These are phyloP conservation scores for Phytophthora agathidicida DNA, from an alignment of 352 stramenopile genomes.

Conservation along the genomic window DNA sequence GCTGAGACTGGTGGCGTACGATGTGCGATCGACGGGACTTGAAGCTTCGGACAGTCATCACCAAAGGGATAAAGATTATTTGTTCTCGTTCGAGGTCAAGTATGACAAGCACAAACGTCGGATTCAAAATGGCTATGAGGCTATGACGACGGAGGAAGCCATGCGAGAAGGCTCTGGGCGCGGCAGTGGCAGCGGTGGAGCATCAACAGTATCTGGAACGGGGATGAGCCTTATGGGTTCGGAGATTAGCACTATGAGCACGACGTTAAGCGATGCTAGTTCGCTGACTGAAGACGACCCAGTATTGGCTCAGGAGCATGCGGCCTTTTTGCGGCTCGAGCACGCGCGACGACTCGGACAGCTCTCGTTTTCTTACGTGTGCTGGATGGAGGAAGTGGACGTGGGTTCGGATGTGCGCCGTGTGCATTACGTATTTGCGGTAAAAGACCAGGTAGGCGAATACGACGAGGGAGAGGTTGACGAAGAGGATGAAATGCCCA, in stretches of 20 bases:
- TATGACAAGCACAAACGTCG: conserved; percentile 39
- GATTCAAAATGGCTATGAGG: conserved; percentile 7
- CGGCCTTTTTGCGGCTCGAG: conserved; percentile 44
- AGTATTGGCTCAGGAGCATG: conserved; percentile 37
- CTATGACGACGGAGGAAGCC: conserved; percentile 10
- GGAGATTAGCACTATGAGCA: conserved; percentile 59
- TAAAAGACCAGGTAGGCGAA: conserved; percentile 38
- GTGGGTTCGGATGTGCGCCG: conserved; percentile 57
- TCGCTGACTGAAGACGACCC: conserved; percentile 53
- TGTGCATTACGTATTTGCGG: conserved; percentile 71
- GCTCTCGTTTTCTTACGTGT: conserved; percentile 59
- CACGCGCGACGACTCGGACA: conserved; percentile 49
- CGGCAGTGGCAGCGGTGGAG: conserved; percentile 15
- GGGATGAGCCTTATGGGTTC: conserved; percentile 35
- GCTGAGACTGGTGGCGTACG: conserved; percentile 77
- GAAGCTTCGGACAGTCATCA: conserved; percentile 41
- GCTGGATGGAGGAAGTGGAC: conserved; percentile 82
- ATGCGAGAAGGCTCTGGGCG: conserved; percentile 8
- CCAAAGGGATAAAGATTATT: conserved; percentile 70
- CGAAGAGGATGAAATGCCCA: conserved; percentile 5
- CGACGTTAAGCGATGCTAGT: conserved; percentile 56
- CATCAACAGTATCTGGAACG: conserved; percentile 16
- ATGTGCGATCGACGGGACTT: conserved; percentile 29
- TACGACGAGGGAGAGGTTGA: conserved; percentile 32
- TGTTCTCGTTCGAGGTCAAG: conserved; percentile 84